Conservation (phyloP, 352 stramenopile species). For the Globisporangium acanthophoron region DNA sequence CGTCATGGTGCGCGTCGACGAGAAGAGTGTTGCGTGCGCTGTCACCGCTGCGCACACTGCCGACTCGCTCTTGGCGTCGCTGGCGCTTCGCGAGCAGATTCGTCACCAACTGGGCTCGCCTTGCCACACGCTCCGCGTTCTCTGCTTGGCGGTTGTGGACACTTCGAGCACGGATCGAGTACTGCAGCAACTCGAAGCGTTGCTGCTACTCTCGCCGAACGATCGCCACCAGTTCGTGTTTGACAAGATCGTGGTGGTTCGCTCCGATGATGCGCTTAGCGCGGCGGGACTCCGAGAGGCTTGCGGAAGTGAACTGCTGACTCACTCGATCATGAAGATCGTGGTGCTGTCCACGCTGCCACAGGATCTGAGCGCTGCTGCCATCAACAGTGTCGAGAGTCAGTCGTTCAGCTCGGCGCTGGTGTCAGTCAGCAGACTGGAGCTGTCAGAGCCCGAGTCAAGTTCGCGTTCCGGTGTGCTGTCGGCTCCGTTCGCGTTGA, state of each 20-base stretch:
- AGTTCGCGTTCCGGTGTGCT: slow-evolving; percentile 5
- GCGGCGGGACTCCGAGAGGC: slow-evolving; percentile 4
- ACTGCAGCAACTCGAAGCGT: slow-evolving; percentile 13
- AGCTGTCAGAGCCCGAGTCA: slow-evolving; percentile 8
- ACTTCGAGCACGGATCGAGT: slow-evolving; percentile 16
- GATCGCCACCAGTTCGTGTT: slow-evolving; percentile 12
- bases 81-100: slow-evolving; percentile 23
- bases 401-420: background rate
- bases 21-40: slow-evolving; percentile 13
- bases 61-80: slow-evolving; percentile 7
- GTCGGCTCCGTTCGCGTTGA: slow-evolving; percentile 8
- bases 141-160: slow-evolving; percentile 16
- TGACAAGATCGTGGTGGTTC: slow-evolving; percentile 17
- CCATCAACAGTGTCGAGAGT: background rate
- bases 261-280: background rate
- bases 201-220: slow-evolving; percentile 8
- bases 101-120: slow-evolving; percentile 21
- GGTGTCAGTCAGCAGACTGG: slow-evolving; percentile 14
- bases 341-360: slow-evolving; percentile 21
- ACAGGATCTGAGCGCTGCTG: slow-evolving; percentile 7
- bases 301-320: background rate
- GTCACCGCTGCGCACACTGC: background rate
- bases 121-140: slow-evolving; percentile 15
- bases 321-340: slow-evolving; percentile 14
- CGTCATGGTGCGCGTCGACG: slow-evolving; percentile 28